Percentiles rank a stretch among this genome's conserved stretches.
These are phyloP conservation scores for Blastobotrys aristatus DNA, from an alignment of 1,139 yeast species.

Conservation along the genomic window DNA sequence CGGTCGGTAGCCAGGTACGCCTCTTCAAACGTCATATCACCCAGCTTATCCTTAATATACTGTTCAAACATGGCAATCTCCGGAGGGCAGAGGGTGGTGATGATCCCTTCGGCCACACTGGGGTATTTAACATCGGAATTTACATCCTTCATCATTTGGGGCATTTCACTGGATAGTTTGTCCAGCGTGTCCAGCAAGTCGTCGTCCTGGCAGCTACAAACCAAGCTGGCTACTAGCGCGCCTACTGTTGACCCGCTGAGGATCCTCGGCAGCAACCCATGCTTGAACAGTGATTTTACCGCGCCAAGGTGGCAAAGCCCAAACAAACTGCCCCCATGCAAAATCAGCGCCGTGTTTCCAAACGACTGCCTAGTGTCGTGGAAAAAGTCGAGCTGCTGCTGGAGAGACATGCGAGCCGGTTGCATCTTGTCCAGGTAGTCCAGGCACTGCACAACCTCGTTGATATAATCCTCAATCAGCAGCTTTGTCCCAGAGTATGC, in stretches of 20 bases:
- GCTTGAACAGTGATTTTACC: constrained; percentile 68
- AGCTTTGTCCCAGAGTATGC: constrained; percentile 85
- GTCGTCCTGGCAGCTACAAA: constrained; percentile 60
- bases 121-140: constrained; percentile 26
- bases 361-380: constrained; percentile 86
- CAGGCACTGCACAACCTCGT: constrained; percentile 68
- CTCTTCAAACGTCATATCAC: constrained; percentile 87
- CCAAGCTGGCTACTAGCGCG: constrained; percentile 83
- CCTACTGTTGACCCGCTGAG: constrained; percentile 95
- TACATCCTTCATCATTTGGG: constrained; percentile 31
- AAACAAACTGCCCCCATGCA: constrained; percentile 92
- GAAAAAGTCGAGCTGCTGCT: constrained; percentile 73
- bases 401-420: constrained; percentile 28
- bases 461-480: constrained; percentile 79
- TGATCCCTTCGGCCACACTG: constrained; percentile 33
- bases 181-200: constrained; percentile 42
- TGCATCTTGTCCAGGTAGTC: constrained; percentile 40
- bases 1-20: constrained; percentile 77
- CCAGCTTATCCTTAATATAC: constrained; percentile 72
- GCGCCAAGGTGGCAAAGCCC: constrained; percentile 94
- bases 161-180: constrained; percentile 42
- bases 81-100: constrained; percentile 72
- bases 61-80: constrained; percentile 75
- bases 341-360: constrained; percentile 82
- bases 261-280: constrained; percentile 73